Evolutionary conservation across 441 rosid genomes (phyloP), one percentile per base, ranked within the genome.

Genomic region (Brassica balearica): DNA sequence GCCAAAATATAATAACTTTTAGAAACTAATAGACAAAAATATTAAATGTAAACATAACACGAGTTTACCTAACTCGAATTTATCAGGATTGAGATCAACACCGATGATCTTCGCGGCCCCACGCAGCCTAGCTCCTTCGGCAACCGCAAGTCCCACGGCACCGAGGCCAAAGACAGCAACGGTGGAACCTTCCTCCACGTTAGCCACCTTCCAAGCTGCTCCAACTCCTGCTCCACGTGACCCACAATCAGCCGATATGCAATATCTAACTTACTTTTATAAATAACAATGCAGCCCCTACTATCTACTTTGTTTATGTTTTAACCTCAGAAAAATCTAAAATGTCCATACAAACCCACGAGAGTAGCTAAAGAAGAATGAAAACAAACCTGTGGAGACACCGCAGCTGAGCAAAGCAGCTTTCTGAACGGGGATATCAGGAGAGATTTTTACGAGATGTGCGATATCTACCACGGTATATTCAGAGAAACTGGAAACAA

Each of bases 401-500:
- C 98, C 90, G 4, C 95, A 91, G 75, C 94, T 78, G 46, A 93
- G 90, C 69, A 93, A 64, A 72, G 90, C 86, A 1, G 95, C 97
- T 38, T 84, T 87, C 8, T 90, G 86, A 10, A 72, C 63, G 0
- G 95, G 91, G 17, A 89, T 73, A 1, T 82, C 71, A n/a, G 36
- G 63, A 89, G 23, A 22, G 23, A 22, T 22, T 22, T 22, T 22
- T 22, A 22, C 23, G 23, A 22, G 23, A 22, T 22, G 23, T 22
- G 23, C 23, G 23, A 22, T 22, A 22, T 22, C 23, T 22, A 22
- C 23, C 23, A 22, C 23, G 23, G 23, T 22, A 22, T 22, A 22
- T 22, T 22, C 23, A 22, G 23, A 22, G 23, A 22, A 25, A 84
- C 95, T 93, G 8, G 94, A 93, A 1, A 93, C 94, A 1, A 0